A percentile compares a stretch with the other conserved stretches of the same genome.
Evolutionary conservation across 2,329 filamentous ascomycete species (phyloP).

Genomic region (Aspergillus sp.): DNA sequence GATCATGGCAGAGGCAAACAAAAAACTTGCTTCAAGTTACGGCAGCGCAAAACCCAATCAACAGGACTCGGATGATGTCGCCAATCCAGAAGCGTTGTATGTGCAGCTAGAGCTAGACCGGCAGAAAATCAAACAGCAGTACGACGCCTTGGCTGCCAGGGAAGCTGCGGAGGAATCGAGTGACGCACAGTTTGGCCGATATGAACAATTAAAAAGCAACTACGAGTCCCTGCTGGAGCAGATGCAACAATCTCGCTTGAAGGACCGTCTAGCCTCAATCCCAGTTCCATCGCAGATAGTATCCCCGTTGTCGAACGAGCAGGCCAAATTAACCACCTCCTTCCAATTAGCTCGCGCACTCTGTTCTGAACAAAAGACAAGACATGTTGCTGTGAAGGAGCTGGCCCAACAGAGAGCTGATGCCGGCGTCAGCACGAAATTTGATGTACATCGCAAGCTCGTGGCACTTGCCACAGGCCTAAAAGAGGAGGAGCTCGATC

Average conservation of each 20-base stretch:
- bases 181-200: constrained; percentile 40
- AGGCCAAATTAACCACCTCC: constrained; percentile 30
- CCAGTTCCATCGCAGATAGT: constrained; percentile 15
- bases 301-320: constrained; percentile 19
- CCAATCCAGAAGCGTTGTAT: constrained; percentile 42
- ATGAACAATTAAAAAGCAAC: constrained; percentile 34
- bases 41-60: constrained; percentile 67
- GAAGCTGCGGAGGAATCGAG: constrained; percentile 37
- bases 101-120: constrained; percentile 46
- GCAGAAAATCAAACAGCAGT: constrained; percentile 43
- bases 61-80: constrained; percentile 43
- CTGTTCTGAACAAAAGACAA: constrained; percentile 33
- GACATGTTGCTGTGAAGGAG: constrained; percentile 38
- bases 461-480: constrained; percentile 48
- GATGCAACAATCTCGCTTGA: constrained; percentile 39
- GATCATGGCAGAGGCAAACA: constrained; percentile 69
- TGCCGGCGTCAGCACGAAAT: constrained; percentile 46
- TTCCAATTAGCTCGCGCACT: constrained; percentile 35
- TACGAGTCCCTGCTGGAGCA: constrained; percentile 48
- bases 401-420: constrained; percentile 46
- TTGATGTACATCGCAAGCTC: constrained; percentile 48
- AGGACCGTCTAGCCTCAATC: constrained; percentile 27
- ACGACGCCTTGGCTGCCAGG: constrained; percentile 34
- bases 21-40: constrained; percentile 60
- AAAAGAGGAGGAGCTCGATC: constrained; percentile 48